A percentile compares a stretch with the other conserved stretches of the same genome.
Evolutionary conservation across 2,329 filamentous ascomycete species (phyloP).

Genomic region (Ascochyta viciae-villosae): DNA sequence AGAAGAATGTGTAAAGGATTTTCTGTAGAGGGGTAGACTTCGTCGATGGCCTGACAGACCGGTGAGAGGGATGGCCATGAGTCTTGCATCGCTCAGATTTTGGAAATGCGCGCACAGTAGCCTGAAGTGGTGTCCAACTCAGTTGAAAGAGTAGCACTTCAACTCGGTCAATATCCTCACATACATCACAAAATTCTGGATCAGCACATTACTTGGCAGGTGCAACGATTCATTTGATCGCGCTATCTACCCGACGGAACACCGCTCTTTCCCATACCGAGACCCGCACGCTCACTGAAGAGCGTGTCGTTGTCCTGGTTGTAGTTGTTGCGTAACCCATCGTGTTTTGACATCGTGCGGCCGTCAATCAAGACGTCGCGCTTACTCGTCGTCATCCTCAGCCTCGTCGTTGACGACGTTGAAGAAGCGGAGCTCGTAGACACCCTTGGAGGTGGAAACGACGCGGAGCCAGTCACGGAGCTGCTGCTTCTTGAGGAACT

Average conservation of each 20-base stretch:
- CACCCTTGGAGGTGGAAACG: constrained; percentile 95
- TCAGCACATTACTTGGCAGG: constrained; percentile 13
- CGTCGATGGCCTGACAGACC: not conserved
- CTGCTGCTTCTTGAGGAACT: constrained; percentile 99
- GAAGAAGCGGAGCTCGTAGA: constrained; percentile 99
- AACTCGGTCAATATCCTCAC: not conserved
- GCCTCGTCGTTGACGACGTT: constrained; percentile 99
- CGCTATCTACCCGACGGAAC: constrained; percentile 38
- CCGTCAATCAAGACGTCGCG: constrained; percentile 38
- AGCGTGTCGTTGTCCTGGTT: constrained; percentile 9
- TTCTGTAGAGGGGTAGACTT: constrained; percentile 8
- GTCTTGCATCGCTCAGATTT: not conserved
- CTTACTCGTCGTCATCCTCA: constrained; percentile 98
- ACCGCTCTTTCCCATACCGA: constrained; percentile 29
- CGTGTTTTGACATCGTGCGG: constrained; percentile 14
- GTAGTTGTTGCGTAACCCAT: constrained; percentile 10
- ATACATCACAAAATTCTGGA: not conserved
- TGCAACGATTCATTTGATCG: constrained; percentile 41
- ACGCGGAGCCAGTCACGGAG: constrained; percentile 99
- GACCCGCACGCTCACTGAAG: constrained; percentile 23
- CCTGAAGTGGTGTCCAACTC: not conserved
- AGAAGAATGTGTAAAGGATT: constrained; percentile 13
- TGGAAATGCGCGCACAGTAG: too few species aligned
- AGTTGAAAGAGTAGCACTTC: not conserved
- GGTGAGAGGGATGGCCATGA: not conserved